phyloP scores from a whole-genome alignment of 352 stramenopile species.

The Pythium folliculosum region DNA sequence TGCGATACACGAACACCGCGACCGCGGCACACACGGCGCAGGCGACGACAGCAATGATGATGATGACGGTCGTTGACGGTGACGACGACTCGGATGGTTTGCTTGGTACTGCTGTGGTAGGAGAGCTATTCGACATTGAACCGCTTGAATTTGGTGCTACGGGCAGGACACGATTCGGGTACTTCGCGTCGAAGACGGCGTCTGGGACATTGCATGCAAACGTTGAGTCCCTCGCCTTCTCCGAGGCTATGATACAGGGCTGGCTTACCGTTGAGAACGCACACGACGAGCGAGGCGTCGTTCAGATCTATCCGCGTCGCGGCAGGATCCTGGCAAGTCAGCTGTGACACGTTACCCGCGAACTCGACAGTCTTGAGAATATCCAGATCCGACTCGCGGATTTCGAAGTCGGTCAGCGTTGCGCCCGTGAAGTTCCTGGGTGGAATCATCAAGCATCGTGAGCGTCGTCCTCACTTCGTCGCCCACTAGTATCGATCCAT shows the following conservation, averaged over 20 bases:
- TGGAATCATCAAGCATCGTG: background rate
- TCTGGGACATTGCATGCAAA: background rate
- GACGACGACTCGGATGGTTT: background rate
- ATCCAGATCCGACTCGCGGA: slow-evolving; percentile 12
- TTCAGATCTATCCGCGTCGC: background rate
- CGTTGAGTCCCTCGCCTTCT: too few species aligned
- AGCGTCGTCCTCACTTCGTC: background rate
- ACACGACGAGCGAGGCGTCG: background rate
- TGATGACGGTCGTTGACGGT: slow-evolving; percentile 6
- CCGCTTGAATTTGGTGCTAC: background rate
- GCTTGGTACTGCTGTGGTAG: background rate
- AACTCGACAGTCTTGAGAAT: slow-evolving; percentile 1
- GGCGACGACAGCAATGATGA: slow-evolving; percentile 7
- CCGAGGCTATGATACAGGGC: background rate
- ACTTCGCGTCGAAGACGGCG: slow-evolving; percentile 7
- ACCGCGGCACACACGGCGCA: slow-evolving; percentile 1
- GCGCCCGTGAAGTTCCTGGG: slow-evolving; percentile 3
- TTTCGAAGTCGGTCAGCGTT: slow-evolving; percentile 9
- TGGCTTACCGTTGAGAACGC: slow-evolving; percentile 18
- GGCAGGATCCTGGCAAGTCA: background rate
- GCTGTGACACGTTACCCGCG: background rate
- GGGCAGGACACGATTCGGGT: background rate
- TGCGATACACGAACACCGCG: slow-evolving; percentile 12
- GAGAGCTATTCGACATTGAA: background rate
- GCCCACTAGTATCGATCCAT: background rate